Evolutionary conservation across 805 yeast species (phyloP), one percentile per base, ranked within the genome.

Genomic region (Kodamaea restingae): DNA sequence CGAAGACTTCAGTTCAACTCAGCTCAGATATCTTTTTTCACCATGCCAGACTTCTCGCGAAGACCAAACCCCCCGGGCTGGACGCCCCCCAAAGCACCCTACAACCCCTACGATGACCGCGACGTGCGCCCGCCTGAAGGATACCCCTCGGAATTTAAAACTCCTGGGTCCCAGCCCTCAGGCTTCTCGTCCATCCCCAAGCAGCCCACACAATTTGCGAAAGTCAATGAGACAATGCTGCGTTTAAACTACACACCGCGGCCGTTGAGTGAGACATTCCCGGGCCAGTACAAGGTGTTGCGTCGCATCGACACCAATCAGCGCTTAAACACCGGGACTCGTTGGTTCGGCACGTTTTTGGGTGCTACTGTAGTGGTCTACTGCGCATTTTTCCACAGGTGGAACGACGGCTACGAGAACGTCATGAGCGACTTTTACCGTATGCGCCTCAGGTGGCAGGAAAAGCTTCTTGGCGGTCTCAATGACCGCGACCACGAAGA

Each of bases 341-440:
- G 75, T 40, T 60, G 75, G 56, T 71, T 81, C 17, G 80, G 82
- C 0, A 69, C 71, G 28, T 52, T 74, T 7, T 49, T 78, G 22
- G 73, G 77, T 6, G 63, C 68, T 22, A 69, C 75, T 0, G 58
- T 82, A 6, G 60, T 76, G 18, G 55, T 75, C 1, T 82, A 80
- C 50, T 78, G 80, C 15, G 73, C 83, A 2, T 87, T 87, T 56
- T 80, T 85, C 61, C 76, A 81, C 56, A 67, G 88, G 38, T 86
- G 95, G 95, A 85, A 87, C 53, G 93, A 86, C 42, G 88, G 88
- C 2, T 75, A 76, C 46, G 91, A 86, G 41, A 81, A 86, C 51
- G 78, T 83, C 6, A 79, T 86, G 60, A 73, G 87, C 9, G 78
- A 74, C 29, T 78, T 84, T 36, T 79, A 85, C 57, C 60, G 91